Conservation (phyloP, 2,329 filamentous ascomycete species). For the Blastomyces gilchristii region DNA sequence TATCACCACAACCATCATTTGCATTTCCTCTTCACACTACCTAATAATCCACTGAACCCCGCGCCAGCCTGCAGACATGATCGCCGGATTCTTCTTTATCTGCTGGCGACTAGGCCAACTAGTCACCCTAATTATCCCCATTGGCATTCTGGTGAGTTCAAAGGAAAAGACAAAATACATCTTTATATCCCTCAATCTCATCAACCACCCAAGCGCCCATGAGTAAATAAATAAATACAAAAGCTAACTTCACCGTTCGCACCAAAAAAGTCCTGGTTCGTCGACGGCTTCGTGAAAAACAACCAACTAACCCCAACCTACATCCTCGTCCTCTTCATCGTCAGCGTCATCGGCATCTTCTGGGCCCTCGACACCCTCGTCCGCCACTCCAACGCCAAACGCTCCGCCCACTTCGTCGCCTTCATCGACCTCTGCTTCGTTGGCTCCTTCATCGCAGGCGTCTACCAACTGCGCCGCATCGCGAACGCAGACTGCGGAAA, state of each 20-base stretch:
- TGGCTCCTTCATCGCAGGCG: constrained; percentile 52
- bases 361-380: constrained; percentile 53
- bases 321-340: constrained; percentile 56
- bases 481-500: constrained; percentile 56
- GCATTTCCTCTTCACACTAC: not conserved
- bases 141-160: constrained; percentile 48
- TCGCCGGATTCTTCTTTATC: constrained; percentile 50
- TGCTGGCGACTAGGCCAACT: constrained; percentile 53
- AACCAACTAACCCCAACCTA: constrained; percentile 50
- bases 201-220: not conserved
- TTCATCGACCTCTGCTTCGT: constrained; percentile 53
- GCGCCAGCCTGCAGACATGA: constrained; percentile 24
- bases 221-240: not conserved
- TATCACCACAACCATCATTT: not conserved
- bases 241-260: constrained; percentile 2
- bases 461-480: constrained; percentile 49
- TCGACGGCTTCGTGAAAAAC: constrained; percentile 47
- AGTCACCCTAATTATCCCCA: constrained; percentile 51
- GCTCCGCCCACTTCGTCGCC: constrained; percentile 50
- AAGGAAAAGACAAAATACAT: not conserved
- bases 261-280: constrained; percentile 45
- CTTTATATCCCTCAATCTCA: constrained; percentile 1
- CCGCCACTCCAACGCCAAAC: constrained; percentile 48
- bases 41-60: not conserved
- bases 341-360: constrained; percentile 49